These are phyloP conservation scores for Solanum hybrid DNA, from an alignment of 305 asterid species.

Conservation along the genomic window DNA sequence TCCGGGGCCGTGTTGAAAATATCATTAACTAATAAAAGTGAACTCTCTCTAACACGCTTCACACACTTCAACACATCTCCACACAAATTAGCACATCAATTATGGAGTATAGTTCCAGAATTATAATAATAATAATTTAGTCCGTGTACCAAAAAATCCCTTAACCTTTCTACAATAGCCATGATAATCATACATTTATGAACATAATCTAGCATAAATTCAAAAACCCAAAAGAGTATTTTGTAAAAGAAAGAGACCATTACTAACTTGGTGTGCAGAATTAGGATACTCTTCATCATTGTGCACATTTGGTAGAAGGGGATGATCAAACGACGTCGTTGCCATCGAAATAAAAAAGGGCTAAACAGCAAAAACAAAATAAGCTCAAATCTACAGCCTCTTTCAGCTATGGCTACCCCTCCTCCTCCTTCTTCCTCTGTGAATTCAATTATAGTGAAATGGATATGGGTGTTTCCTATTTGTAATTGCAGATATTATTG, in stretches of 20 bases:
- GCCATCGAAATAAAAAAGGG: not conserved
- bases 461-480: not conserved
- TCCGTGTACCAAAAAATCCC: not conserved
- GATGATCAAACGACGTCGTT: not conserved
- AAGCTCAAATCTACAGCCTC: not conserved
- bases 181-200: not conserved
- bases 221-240: not conserved
- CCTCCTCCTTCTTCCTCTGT: not conserved
- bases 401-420: not conserved
- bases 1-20: no score
- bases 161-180: not conserved
- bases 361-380: not conserved
- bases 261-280: conserved; percentile 78
- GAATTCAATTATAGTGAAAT: not conserved
- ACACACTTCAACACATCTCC: not conserved
- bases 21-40: no score
- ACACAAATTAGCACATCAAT: not conserved
- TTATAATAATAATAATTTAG: not conserved
- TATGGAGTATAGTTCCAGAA: not conserved
- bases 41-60: no score
- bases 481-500: not conserved
- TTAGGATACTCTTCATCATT: conserved; percentile 21
- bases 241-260: conserved; percentile 31
- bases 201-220: not conserved
- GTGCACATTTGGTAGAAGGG: not conserved